Evolutionary conservation across 2,329 filamentous ascomycete genomes (phyloP), one percentile per base, ranked within the genome.

Genomic region (Hysterium pulicare): DNA sequence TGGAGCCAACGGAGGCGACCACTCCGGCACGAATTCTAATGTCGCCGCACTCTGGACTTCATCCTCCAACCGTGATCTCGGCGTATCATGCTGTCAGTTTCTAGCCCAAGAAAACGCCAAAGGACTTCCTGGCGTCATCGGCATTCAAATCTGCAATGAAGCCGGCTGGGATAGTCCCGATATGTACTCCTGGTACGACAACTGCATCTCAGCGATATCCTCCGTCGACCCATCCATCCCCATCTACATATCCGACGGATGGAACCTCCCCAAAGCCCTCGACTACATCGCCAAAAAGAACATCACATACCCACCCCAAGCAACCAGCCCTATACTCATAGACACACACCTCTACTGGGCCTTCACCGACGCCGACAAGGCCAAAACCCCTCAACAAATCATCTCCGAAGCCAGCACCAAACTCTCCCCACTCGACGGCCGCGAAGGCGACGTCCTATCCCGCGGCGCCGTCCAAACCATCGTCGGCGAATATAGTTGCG

Each of bases 291-390:
- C 67, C 17, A 54, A 54, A 7, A 72, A 71, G 48, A 74, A 72
- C 45, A 51, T 61, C 7, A 55, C 56, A 17, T 49, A 55, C 23
- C 53, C 54, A 4, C 43, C 54, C n/a, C 47, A 48, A 8, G 49
- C 58, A 1, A 56, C 57, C 10, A 72, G 71, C 38, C 76, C 77
- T 0, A 67, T 82, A 6, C 61, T 81, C 17, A 66, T 82, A 20
- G 79, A 82, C 48, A 81, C 77, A 10, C 79, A 82, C 57, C 70
- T 73, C 42, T 82, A 82, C 56, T 82, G 76, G 68, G 74, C 73
- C 30, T 81, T 81, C 54, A 68, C 70, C n/a, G 73, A 77, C 9
- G 66, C 63, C 2, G 74, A 81, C 57, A 75, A 75, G 51, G 54
- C 57, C 8, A 73, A 75, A 47, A 63, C 70, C 10, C 77, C 79